A percentile compares a stretch with the other conserved stretches of the same genome.
Evolutionary conservation across 495 filamentous ascomycete genomes (phyloP).

Genomic region (Amorphotheca resinae): DNA sequence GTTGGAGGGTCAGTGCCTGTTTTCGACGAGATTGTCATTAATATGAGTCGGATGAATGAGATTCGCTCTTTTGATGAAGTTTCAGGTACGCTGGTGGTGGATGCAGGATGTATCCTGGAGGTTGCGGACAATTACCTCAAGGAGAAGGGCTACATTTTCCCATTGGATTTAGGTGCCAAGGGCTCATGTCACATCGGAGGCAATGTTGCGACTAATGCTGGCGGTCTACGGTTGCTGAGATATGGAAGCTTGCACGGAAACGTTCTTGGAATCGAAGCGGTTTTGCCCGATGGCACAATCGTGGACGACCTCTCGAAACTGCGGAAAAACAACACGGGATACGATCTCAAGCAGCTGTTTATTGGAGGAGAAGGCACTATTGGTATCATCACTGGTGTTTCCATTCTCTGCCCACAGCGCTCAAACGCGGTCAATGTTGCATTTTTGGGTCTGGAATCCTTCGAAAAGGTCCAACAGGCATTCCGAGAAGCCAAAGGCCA

Average conservation of each 20-base stretch:
- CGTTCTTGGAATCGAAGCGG: constrained; percentile 83
- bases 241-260: constrained; percentile 92
- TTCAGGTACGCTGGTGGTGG: constrained; percentile 78
- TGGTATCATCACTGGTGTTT: constrained; percentile 82
- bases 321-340: constrained; percentile 97
- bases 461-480: constrained; percentile 69
- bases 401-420: constrained; percentile 78
- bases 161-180: constrained; percentile 90
- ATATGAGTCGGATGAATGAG: constrained; percentile 72
- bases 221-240: constrained; percentile 75
- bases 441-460: constrained; percentile 75
- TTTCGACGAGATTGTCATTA: constrained; percentile 96
- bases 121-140: constrained; percentile 73
- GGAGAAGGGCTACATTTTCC: constrained; percentile 73
- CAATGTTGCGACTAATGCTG: constrained; percentile 96
- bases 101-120: constrained; percentile 86
- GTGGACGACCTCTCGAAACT: constrained; percentile 75
- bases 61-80: constrained; percentile 87
- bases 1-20: constrained; percentile 92
- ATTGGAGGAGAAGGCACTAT: constrained; percentile 92
- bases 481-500: constrained; percentile 81
- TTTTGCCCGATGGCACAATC: constrained; percentile 83
- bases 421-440: constrained; percentile 79
- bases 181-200: constrained; percentile 95
- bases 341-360: constrained; percentile 95